phyloP scores from a whole-genome alignment of 352 stramenopile genomes.

The Globisporangium spinosum region DNA sequence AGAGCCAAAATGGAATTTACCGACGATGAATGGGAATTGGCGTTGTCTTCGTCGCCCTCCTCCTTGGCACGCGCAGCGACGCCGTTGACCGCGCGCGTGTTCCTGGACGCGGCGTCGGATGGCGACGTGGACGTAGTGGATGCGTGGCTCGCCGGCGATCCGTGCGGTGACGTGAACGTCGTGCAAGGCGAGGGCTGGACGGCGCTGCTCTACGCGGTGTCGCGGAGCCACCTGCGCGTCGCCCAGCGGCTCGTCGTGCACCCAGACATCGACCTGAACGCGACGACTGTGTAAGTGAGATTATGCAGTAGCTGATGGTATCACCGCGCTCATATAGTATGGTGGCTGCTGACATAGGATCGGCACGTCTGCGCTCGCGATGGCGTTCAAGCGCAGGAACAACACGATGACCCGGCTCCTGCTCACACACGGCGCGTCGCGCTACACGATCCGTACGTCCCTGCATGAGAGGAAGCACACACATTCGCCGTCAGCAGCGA shows the following conservation, averaged over 20 bases:
- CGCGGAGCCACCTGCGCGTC: slow-evolving; percentile 40
- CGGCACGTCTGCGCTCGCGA: slow-evolving; percentile 49
- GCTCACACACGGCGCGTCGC: slow-evolving; percentile 48
- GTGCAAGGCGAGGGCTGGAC: slow-evolving; percentile 62
- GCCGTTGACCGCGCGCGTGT: slow-evolving; percentile 21
- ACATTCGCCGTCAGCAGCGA: not conserved
- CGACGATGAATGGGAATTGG: not conserved
- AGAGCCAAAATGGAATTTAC: not conserved
- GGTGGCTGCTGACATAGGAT: slow-evolving; percentile 21
- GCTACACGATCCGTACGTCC: slow-evolving; percentile 42
- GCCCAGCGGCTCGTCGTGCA: slow-evolving; percentile 38
- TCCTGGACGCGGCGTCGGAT: slow-evolving; percentile 45
- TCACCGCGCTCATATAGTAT: not conserved
- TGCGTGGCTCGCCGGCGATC: slow-evolving; percentile 27
- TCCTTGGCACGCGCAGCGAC: not conserved
- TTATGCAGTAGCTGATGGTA: not conserved
- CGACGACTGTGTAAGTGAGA: slow-evolving; percentile 37
- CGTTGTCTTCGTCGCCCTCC: not conserved
- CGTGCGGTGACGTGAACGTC: slow-evolving; percentile 44
- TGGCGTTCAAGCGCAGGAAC: slow-evolving; percentile 47
- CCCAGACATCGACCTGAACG: slow-evolving; percentile 47
- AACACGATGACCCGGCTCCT: slow-evolving; percentile 43
- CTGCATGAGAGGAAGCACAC: not conserved
- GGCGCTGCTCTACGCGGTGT: slow-evolving; percentile 63
- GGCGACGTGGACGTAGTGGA: slow-evolving; percentile 39